Base-by-base conservation (phyloP, 306 rosid species). In the Quillaja saponaria region DNA sequence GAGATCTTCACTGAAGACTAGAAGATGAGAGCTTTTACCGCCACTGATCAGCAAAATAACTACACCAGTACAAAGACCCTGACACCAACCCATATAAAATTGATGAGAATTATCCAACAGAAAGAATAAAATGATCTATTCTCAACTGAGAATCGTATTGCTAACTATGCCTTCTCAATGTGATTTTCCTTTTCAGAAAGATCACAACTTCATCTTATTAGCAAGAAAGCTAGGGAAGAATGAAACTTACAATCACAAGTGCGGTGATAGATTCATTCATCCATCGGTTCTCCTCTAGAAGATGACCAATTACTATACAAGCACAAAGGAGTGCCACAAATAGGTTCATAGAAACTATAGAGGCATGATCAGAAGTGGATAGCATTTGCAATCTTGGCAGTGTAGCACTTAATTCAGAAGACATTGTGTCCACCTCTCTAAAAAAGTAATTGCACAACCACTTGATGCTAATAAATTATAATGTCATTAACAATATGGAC, bases 221-320 rank as follows among this genome's bases (percentile, higher is more conserved):
- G 33, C 34, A 37, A 49, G 28, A 25, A 39, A 61, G 64, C 14
- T 19, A 33, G 14, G 66, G 66, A 10, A 28, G 40, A 69, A 21
- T 10, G 19, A 64, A 58, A 79, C 98, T 81, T 79, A 92, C 99
- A 46, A 92, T 89, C 18, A 81, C 20, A 71, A 92, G 95, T 45
- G 99, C 96, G 3, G 99, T 92, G 76, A 89, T 89, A 6, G 96
- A 92, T 59, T 92, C 99, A 31, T 89, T 92, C 76, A 89, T 44
- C 97, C 99, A 92, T 0, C 95, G 85, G 68, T 80, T 78, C 87
- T 92, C 97, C 82, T 92, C 97, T 4, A 92, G 99, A 72, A 92
- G 96, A 81, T 89, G 95, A 7, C 99, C 99, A 63, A 92, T 65
- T 53, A 92, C 95, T 70, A 92, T 89, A 67, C 99, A 92, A 72